Conservation (phyloP, 257 asterid genomes). For the Marsdenia floribunda region DNA sequence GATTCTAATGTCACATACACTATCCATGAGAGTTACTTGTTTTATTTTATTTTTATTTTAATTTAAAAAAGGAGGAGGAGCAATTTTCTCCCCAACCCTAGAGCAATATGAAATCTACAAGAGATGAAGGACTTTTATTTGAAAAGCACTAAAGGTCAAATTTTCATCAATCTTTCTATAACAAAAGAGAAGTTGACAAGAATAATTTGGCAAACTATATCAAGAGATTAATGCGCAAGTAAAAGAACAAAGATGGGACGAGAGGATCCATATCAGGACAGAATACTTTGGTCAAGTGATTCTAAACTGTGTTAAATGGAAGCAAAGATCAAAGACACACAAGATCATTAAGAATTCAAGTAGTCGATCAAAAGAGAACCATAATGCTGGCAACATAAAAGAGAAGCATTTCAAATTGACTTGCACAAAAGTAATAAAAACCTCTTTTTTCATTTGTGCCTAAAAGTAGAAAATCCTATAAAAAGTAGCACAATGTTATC, state of each 20-base stretch:
- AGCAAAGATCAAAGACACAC: neutral
- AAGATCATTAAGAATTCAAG: neutral
- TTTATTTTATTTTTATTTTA: too few relatives aligned
- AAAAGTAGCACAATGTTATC: neutral
- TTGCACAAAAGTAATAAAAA: neutral
- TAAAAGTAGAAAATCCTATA: neutral
- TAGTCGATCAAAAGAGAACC: too few relatives aligned
- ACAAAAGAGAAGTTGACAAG: neutral
- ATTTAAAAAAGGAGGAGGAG: neutral
- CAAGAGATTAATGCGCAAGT: neutral
- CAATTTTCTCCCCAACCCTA: neutral
- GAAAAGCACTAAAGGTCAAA: neutral
- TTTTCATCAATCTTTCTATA: neutral
- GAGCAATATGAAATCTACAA: slow-evolving; percentile 1
- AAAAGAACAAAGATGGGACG: neutral
- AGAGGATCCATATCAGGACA: neutral
- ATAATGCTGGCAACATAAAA: too few relatives aligned
- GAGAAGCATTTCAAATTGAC: too few relatives aligned
- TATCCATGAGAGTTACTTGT: neutral
- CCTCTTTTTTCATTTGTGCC: neutral
- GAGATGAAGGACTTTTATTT: neutral
- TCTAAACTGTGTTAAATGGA: neutral
- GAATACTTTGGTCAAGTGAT: neutral
- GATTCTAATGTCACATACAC: neutral
- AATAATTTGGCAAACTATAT: neutral